Conservation (phyloP, 2,329 filamentous ascomycete genomes). For the Chaetothyriales sp. region DNA sequence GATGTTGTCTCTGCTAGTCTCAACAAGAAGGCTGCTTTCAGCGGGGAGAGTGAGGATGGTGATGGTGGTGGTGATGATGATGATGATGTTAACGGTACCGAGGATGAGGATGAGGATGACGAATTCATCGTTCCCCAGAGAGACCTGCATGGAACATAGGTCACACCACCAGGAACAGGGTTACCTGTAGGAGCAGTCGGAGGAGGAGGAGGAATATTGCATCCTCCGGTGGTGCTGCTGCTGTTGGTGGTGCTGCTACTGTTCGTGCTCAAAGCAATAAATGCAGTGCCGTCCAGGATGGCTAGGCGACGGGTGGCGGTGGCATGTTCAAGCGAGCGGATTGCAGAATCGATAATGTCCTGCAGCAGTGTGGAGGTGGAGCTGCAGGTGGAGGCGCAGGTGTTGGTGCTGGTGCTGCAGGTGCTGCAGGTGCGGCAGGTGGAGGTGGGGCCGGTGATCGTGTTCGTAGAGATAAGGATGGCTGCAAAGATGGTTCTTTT, state of each 20-base stretch:
- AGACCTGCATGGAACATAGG: not conserved
- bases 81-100: not conserved
- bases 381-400: too few relatives aligned
- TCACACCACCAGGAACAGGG: not conserved
- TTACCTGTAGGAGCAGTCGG: too few relatives aligned
- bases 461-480: not conserved
- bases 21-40: too few relatives aligned
- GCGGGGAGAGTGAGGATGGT: too few relatives aligned
- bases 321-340: not conserved
- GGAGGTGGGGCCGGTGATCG: not conserved
- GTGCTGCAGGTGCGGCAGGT: too few relatives aligned
- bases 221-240: not conserved
- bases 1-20: too few relatives aligned
- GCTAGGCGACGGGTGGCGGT: not conserved
- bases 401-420: too few relatives aligned
- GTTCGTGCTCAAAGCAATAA: not conserved
- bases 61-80: not conserved
- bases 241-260: not conserved
- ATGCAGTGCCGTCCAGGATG: not conserved
- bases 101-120: not conserved
- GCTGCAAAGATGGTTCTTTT: not conserved
- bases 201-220: too few relatives aligned
- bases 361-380: too few relatives aligned
- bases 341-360: not conserved
- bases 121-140: not conserved